Evolutionary conservation across 345 rosid species (phyloP).

Genomic region (Psidium guajava): DNA sequence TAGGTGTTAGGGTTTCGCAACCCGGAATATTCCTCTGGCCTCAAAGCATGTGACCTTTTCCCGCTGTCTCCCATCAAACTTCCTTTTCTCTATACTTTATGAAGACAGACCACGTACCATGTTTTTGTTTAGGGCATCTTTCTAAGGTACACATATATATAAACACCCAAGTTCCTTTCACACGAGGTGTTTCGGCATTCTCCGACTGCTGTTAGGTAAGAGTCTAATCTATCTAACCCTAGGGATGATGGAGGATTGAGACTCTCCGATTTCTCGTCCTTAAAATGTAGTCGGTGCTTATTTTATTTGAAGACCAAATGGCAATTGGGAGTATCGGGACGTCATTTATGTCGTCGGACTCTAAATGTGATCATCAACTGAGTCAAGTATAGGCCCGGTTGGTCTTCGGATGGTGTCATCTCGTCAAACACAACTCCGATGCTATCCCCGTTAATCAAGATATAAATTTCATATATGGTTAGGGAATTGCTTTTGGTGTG

Average conservation of each 20-base stretch:
- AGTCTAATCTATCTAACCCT: not conserved
- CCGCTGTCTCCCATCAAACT: not conserved
- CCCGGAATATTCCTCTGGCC: not conserved
- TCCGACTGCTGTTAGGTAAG: not conserved
- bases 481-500: not conserved
- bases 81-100: not conserved
- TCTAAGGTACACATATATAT: not conserved
- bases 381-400: not conserved
- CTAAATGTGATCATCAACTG: not conserved
- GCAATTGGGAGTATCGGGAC: not conserved
- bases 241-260: not conserved
- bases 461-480: not conserved
- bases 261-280: not conserved
- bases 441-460: not conserved
- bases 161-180: not conserved
- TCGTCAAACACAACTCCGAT: rapidly evolving
- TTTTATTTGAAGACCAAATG: not conserved
- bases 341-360: rapidly evolving
- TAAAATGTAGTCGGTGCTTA: not conserved
- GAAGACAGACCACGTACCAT: not conserved
- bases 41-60: not conserved
- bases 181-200: not conserved
- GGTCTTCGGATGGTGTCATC: not conserved
- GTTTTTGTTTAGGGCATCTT: not conserved
- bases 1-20: not conserved